phyloP scores from a whole-genome alignment of 305 asterid species.

The Fraxinus ornus region DNA sequence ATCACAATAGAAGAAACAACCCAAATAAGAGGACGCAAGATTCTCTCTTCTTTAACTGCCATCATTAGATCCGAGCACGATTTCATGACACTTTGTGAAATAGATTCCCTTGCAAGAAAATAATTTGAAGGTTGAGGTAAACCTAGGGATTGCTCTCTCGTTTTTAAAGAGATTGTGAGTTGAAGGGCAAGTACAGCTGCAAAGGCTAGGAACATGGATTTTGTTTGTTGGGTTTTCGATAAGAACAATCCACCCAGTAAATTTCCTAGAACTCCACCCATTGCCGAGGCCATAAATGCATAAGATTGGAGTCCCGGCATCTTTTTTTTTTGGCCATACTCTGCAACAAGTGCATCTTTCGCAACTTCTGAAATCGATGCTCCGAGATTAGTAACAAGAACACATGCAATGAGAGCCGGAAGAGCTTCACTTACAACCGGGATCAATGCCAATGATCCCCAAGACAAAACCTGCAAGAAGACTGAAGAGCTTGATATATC shows the following conservation, averaged over 20 bases:
- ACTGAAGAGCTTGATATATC: slow-evolving; percentile 44
- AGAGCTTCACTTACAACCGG: slow-evolving; percentile 60
- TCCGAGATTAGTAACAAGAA: slow-evolving; percentile 67
- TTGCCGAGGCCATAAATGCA: slow-evolving; percentile 72
- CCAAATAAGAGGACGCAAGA: slow-evolving; percentile 63
- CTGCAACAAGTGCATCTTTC: slow-evolving; percentile 80
- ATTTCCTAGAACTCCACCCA: slow-evolving; percentile 78
- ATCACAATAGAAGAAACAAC: slow-evolving; percentile 51
- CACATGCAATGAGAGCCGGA: slow-evolving; percentile 56
- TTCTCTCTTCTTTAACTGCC: slow-evolving; percentile 49
- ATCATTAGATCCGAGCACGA: slow-evolving; percentile 57
- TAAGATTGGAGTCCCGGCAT: slow-evolving; percentile 67
- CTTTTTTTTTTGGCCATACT: slow-evolving; percentile 64
- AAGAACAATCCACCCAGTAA: slow-evolving; percentile 71
- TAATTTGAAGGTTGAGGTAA: slow-evolving; percentile 36
- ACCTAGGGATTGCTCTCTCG: slow-evolving; percentile 66
- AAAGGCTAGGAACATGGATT: slow-evolving; percentile 66
- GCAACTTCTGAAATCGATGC: slow-evolving; percentile 83
- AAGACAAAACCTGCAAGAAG: slow-evolving; percentile 67
- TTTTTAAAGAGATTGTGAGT: slow-evolving; percentile 45
- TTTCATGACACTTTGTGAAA: slow-evolving; percentile 40
- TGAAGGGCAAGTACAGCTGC: slow-evolving; percentile 58
- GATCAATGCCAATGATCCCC: slow-evolving; percentile 72
- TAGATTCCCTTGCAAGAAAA: slow-evolving; percentile 31
- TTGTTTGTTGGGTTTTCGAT: slow-evolving; percentile 48